Base-by-base conservation (phyloP, 768 basidiomycete species). In the Trametes cinnabarina region DNA sequence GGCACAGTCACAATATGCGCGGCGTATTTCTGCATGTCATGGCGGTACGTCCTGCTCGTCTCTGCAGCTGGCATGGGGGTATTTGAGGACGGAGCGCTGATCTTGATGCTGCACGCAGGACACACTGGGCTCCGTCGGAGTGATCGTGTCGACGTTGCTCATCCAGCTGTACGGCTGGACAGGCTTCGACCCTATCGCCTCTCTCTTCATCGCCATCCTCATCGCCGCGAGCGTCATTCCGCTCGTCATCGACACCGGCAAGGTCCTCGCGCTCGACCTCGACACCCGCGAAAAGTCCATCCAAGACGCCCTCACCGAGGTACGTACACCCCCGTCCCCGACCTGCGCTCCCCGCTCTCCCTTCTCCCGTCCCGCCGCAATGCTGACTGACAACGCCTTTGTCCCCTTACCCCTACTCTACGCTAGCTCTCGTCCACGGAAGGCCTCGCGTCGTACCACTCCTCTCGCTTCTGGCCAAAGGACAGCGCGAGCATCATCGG, bases 161-260 rank as follows among this genome's bases (percentile, higher is more conserved):
- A 98, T 99, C 60, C 88, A 95, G 69, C 87, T 86, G 60, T 98
- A 97, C 65, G 96, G 97, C 22, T 98, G 95, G 94, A 98, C 96
- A 12, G 94, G 94, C 19, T 99, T 98, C 70, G 97, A 99, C 73
- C 97, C 97, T 1, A 94, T 99, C 58, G 97, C 97, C 0, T 95
- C 93, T 9, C 76, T 99, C 26, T 96, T 99, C 72, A 99, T 99
- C 63, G 97, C 97, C 5, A 74, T 92, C 9, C 76, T 99, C 63
- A 99, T 99, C 65, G 92, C 93, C 20, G 95, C 92, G 5, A 96
- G 94, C 69, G 97, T 99, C 19, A 79, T 96, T 22, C 97, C 97
- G 11, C 85, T 99, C 39, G 94, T 99, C 20, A 82, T 96, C 62
- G 97, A 98, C 71, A 92, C 92, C 0, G 97, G 92, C 2, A 87